A percentile compares a stretch with the other conserved stretches of the same genome.
These are phyloP conservation scores for Fonsecaea monophora DNA, from an alignment of 2,329 filamentous ascomycete species.

Conservation along the genomic window DNA sequence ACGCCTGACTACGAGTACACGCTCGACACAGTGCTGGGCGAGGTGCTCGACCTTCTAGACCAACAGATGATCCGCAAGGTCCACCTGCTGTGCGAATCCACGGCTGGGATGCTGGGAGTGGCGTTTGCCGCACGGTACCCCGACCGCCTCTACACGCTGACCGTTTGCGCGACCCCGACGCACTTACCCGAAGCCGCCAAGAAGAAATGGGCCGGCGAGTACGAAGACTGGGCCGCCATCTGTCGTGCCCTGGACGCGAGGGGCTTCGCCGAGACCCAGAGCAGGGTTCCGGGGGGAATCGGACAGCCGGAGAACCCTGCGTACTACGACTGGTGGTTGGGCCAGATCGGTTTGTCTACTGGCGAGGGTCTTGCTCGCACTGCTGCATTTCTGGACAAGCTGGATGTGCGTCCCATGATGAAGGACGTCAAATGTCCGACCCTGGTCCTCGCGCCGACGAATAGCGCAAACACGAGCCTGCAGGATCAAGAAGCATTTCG, in stretches of 20 bases:
- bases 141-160: neutral
- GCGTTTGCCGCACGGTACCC: slow-evolving; percentile 4
- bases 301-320: neutral
- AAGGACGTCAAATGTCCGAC: neutral
- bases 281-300: slow-evolving; percentile 1
- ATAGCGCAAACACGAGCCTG: slow-evolving; percentile 3
- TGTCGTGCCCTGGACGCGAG: neutral
- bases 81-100: slow-evolving; percentile 16
- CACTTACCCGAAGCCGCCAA: neutral
- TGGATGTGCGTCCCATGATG: neutral
- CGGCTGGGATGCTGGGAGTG: slow-evolving; percentile 3
- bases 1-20: neutral
- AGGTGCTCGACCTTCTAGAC: slow-evolving; percentile 11
- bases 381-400: slow-evolving; percentile 7
- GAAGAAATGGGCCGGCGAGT: neutral
- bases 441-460: slow-evolving; percentile 14
- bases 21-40: neutral
- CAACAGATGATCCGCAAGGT: slow-evolving; percentile 13
- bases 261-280: neutral
- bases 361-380: slow-evolving; percentile 10
- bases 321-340: slow-evolving; percentile 15
- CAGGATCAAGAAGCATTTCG: slow-evolving; percentile 5
- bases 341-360: slow-evolving; percentile 3
- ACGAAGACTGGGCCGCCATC: neutral
- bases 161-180: slow-evolving; percentile 8